These are phyloP conservation scores for Metschnikowia gelsemii DNA, from an alignment of 805 yeast genomes.

Conservation along the genomic window DNA sequence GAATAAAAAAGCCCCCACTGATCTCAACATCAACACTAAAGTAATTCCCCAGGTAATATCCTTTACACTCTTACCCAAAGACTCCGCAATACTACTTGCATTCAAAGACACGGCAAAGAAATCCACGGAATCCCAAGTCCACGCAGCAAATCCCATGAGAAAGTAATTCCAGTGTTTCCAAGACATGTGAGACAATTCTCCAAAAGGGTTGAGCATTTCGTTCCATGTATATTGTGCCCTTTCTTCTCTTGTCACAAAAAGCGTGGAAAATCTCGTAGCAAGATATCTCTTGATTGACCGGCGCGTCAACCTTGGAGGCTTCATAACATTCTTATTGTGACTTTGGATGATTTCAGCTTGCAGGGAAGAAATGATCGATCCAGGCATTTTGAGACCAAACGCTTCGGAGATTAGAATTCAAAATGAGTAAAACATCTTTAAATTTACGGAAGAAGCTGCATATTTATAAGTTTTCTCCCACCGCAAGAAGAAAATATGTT, in stretches of 20 bases:
- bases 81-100: conserved; percentile 46
- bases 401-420: too few species aligned
- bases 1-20: conserved; percentile 63
- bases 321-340: conserved; percentile 20
- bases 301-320: conserved; percentile 33
- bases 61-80: conserved; percentile 47
- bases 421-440: too few species aligned
- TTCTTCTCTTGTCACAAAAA: conserved; percentile 48
- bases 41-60: conserved; percentile 71
- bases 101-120: conserved; percentile 58
- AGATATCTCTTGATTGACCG: conserved; percentile 37
- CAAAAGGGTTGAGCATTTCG: conserved; percentile 43
- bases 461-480: too few species aligned
- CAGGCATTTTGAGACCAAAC: conserved; percentile 10
- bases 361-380: conserved; percentile 16
- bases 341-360: conserved; percentile 17
- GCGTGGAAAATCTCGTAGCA: conserved; percentile 48
- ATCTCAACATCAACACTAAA: conserved; percentile 64
- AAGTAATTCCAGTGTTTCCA: conserved; percentile 52
- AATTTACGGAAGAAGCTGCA: too few species aligned
- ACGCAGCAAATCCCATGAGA: conserved; percentile 51
- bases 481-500: too few species aligned
- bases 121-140: conserved; percentile 70
- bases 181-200: conserved; percentile 18
- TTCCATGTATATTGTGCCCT: conserved; percentile 36